Base-by-base conservation (phyloP, 768 basidiomycete genomes). In the Naematelia encephala region DNA sequence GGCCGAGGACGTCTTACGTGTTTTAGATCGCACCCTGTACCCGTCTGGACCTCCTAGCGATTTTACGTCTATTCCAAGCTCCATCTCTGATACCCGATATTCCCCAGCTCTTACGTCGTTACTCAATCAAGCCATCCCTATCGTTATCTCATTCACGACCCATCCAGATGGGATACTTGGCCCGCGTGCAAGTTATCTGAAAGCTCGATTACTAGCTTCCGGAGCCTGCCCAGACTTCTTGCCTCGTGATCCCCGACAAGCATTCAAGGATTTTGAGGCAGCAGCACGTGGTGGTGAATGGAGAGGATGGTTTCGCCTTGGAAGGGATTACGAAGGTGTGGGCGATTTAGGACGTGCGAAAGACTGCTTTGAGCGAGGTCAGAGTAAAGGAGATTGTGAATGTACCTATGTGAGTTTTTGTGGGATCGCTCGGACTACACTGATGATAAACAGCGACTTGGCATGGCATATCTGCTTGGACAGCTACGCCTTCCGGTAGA, bases 261-360 rank as follows among this genome's bases (percentile, higher is more conserved):
- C 94, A 1, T 98, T 98, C 79, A 82, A 90, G 22, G 91, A 92
- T 70, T 96, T 89, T 68, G 93, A 97, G 73, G 79, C 81, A 1
- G 85, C 90, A 1, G 93, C 91, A 0, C 81, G 88, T 23, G 84
- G 82, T 0, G 92, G 93, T 0, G 87, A 85, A 63, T 79, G 81
- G 2, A 79, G 83, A n/a, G 90, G 90, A 0, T 97, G 94, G 93
- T 96, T 92, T 79, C 82, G 87, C 23, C 82, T 97, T 0, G 94
- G 90, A 0, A 80, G 91, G 16, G 93, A 94, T 61, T 96, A 97
- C 70, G 93, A 97, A 78, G 85, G 84, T 46, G 91, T 79, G 46
- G 86, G 85, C 22, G 91, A 98, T 73, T 51, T 82, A 0, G 64
- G 76, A 0, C 84, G 87, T 44, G 92, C 93, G 1, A 84, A 80